Evolutionary conservation across 1,284 basidiomycete genomes (phyloP).

Genomic region (Cerioporus squamosus): DNA sequence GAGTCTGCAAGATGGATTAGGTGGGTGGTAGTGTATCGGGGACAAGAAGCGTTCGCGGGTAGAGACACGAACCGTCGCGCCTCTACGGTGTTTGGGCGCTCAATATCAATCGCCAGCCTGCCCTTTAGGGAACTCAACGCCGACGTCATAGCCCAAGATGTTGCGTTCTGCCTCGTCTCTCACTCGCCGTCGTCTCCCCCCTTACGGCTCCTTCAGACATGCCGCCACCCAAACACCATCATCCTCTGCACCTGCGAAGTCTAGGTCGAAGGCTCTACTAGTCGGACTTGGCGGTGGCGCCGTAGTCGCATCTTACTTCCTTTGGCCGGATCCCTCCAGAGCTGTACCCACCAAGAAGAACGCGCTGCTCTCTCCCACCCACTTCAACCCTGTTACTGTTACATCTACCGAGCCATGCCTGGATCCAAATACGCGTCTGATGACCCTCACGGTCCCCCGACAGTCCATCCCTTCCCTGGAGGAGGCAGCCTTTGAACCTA

Average conservation of each 20-base stretch:
- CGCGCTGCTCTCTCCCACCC: slow-evolving; percentile 52
- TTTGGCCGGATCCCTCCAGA: slow-evolving; percentile 51
- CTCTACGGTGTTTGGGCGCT: too few relatives aligned
- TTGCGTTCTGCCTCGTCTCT: slow-evolving; percentile 9
- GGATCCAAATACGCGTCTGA: slow-evolving; percentile 47
- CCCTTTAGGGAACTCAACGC: slow-evolving; percentile 29
- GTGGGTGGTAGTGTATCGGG: slow-evolving; percentile 12
- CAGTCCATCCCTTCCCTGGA: slow-evolving; percentile 40
- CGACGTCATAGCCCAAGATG: slow-evolving; percentile 13
- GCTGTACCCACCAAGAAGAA: slow-evolving; percentile 38
- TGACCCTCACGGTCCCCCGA: slow-evolving; percentile 61
- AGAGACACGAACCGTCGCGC: neutral
- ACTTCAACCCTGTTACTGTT: slow-evolving; percentile 71
- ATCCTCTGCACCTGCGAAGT: neutral
- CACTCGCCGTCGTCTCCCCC: neutral
- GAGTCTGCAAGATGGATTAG: slow-evolving; percentile 19
- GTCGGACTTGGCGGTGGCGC: slow-evolving; percentile 37
- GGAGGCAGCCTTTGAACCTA: slow-evolving; percentile 41
- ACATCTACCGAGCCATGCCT: slow-evolving; percentile 49
- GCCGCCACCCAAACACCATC: neutral
- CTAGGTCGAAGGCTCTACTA: slow-evolving; percentile 7
- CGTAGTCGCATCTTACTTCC: slow-evolving; percentile 50
- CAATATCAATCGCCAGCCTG: slow-evolving; percentile 14
- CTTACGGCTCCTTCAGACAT: neutral
- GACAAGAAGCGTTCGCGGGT: neutral